phyloP scores from a whole-genome alignment of 805 yeast genomes.

The Lipomyces mesembrius region DNA sequence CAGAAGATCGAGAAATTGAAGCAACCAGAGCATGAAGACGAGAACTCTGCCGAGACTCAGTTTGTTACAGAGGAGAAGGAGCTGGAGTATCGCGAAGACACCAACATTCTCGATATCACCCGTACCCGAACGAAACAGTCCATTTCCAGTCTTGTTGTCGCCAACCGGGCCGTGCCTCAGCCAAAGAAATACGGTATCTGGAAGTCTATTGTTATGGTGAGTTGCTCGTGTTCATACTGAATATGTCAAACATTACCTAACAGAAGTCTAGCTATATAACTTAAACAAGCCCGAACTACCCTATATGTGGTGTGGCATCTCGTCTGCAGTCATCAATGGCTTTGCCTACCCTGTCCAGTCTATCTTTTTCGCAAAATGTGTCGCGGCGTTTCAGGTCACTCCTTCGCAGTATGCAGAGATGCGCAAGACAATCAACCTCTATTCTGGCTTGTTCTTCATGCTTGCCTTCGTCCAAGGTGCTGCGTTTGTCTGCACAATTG shows the following conservation, averaged over 20 bases:
- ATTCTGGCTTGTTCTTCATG: constrained; percentile 48
- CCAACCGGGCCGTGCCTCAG: not conserved
- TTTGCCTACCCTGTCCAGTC: constrained; percentile 26
- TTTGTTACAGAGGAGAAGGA: constrained; percentile 3
- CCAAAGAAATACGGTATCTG: constrained; percentile 4
- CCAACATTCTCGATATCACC: constrained; percentile 26
- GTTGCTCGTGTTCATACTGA: no score
- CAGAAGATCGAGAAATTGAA: constrained; percentile 41
- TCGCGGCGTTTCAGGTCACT: constrained; percentile 39
- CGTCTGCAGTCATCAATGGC: constrained; percentile 31
- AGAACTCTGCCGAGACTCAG: not conserved
- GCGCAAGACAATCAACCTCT: constrained; percentile 48
- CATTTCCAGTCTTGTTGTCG: constrained; percentile 22
- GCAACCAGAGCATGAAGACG: constrained; percentile 2
- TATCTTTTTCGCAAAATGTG: constrained; percentile 33
- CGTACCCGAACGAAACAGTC: constrained; percentile 26
- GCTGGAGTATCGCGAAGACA: constrained; percentile 24
- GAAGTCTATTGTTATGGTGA: constrained; percentile 11
- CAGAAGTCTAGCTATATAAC: constrained; percentile 1
- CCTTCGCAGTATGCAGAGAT: constrained; percentile 43
- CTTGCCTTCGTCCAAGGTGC: constrained; percentile 47
- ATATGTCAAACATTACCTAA: no score
- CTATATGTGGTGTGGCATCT: constrained; percentile 13
- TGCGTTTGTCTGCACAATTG: constrained; percentile 50
- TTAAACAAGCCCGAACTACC: constrained; percentile 21